Conservation (phyloP, 306 rosid species). For the Acacia confusa region DNA sequence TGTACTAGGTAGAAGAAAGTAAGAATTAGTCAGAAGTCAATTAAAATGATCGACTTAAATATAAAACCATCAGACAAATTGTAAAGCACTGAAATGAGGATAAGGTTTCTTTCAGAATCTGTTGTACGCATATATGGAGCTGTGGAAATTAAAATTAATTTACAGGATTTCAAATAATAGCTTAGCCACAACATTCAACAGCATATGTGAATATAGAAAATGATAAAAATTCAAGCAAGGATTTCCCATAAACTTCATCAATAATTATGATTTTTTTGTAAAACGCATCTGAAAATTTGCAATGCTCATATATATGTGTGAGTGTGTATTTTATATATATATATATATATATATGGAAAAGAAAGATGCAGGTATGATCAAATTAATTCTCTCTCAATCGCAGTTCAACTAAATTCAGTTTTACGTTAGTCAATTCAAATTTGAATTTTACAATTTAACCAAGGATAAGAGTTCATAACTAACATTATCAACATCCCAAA, state of each 20-base stretch:
- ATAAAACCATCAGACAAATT: neutral
- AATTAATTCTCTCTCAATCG: constrained; percentile 3
- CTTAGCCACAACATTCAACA: neutral
- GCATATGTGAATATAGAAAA: neutral
- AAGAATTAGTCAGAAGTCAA: neutral
- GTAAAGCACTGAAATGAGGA: neutral
- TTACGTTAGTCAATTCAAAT: neutral
- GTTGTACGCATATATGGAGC: neutral
- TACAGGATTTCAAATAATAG: neutral
- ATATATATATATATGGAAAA: neutral
- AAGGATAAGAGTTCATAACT: constrained; percentile 34
- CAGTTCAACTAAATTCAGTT: constrained; percentile 10
- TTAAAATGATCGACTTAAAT: neutral
- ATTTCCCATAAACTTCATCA: neutral
- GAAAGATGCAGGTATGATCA: neutral
- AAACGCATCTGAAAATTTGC: neutral
- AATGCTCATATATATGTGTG: too few species aligned
- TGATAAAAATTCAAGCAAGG: neutral
- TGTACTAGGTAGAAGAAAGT: neutral
- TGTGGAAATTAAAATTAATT: neutral
- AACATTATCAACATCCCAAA: constrained; percentile 83
- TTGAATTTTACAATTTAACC: constrained; percentile 4
- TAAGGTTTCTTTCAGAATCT: neutral
- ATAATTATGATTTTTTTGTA: neutral
- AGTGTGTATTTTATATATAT: too few species aligned